Evolutionary conservation across 768 basidiomycete genomes (phyloP), one percentile per base, ranked within the genome.

Genomic region (Tephrocybe sp.): DNA sequence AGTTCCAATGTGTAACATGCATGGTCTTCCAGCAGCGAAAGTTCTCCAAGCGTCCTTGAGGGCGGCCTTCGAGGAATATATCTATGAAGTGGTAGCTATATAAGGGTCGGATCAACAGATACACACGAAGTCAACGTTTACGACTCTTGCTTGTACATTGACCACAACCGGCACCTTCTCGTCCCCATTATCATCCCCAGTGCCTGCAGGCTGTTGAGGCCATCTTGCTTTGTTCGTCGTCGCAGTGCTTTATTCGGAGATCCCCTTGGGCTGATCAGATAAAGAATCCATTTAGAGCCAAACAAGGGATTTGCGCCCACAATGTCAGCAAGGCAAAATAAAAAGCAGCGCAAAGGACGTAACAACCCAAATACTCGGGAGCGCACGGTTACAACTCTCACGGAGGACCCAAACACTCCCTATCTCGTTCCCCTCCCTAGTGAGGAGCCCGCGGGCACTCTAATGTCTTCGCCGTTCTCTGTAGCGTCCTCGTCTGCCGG

Each of bases 381-480:
- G 65, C 80, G 84, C 51, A 85, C 83, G n/a, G 81, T 85, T 58
- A 82, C 81, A 56, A 84, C 83, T 30, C 81, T 85, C 62, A 81
- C 82, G 10, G 74, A 81, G 59, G 80, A 81, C 56, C 75, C 83
- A 42, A 76, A 78, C 59, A 76, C 79, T 3, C 73, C 74, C 25
- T 80, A 76, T 52, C 73, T 80, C 50, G 69, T 80, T 25, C 77
- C 79, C 17, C 75, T 74, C 9, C 64, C 79, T 21, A 76, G 75
- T 56, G 81, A 83, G 65, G 78, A 81, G 15, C 75, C 74, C 3
- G 68, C 74, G 44, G 62, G 61, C 45, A 37, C 57, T 57, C 58
- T 67, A 62, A 65, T 75, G 61, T 66, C 75, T 24, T 65, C 73
- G 0, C 67, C 72, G 1, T 72, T 71, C 55, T 68, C 73, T 50